Conservation (phyloP, 495 filamentous ascomycete genomes). For the Hyaloscypha finlandica region DNA sequence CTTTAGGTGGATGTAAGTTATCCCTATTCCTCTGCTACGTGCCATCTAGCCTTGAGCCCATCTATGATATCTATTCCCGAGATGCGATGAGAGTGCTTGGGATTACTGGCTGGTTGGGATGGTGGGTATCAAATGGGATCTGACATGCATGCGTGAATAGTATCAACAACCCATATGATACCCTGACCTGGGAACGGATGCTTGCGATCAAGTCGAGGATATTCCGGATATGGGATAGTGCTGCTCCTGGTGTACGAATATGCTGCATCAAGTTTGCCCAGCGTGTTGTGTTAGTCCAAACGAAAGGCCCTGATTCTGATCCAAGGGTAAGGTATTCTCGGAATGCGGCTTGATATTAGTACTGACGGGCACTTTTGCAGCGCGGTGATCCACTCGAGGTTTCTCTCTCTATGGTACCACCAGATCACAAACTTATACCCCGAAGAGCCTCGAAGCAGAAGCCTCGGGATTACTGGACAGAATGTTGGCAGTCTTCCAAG, state of each 20-base stretch:
- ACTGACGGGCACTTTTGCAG: constrained; percentile 41
- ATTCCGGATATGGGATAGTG: constrained; percentile 83
- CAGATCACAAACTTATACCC: constrained; percentile 77
- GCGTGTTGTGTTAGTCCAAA: constrained; percentile 89
- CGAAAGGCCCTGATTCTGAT: constrained; percentile 77
- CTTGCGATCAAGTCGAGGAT: constrained; percentile 86
- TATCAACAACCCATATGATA: constrained; percentile 78
- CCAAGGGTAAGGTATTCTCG: constrained; percentile 65
- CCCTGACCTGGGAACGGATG: constrained; percentile 84
- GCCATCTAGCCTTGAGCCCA: neutral
- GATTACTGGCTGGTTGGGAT: neutral
- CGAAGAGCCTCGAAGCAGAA: constrained; percentile 85
- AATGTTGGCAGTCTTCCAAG: constrained; percentile 82
- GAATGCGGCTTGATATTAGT: constrained; percentile 3
- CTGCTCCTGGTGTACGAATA: constrained; percentile 72
- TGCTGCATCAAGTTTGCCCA: constrained; percentile 98
- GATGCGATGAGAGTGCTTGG: neutral
- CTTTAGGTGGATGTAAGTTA: constrained; percentile 89
- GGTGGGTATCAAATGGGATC: constrained; percentile 17
- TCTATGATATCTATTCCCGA: neutral
- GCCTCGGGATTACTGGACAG: constrained; percentile 86
- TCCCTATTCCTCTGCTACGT: constrained; percentile 6
- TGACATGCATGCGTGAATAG: constrained; percentile 48
- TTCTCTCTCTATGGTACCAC: constrained; percentile 80
- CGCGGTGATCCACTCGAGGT: constrained; percentile 85